A percentile compares a stretch with the other conserved stretches of the same genome.
Evolutionary conservation across 345 rosid genomes (phyloP).

Genomic region (Isatis tinctoria): DNA sequence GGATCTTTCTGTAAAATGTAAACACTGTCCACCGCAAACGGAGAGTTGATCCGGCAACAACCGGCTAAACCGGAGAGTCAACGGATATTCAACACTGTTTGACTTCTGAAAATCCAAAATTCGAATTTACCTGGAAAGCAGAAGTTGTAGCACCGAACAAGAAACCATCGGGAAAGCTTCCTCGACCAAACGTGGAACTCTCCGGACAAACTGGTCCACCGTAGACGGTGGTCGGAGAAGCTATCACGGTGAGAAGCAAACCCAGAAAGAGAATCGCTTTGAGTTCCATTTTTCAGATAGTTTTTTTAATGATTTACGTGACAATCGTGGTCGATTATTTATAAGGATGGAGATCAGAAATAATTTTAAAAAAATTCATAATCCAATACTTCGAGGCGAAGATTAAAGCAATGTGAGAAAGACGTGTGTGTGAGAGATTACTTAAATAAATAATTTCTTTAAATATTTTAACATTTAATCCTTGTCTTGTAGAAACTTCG

Average conservation of each 20-base stretch:
- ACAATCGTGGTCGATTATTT: slow-evolving; percentile 14
- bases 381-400: slow-evolving; percentile 33
- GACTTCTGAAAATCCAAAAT: background rate
- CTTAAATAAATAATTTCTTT: background rate
- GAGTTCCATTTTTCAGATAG: background rate
- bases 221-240: slow-evolving; percentile 16
- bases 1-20: background rate
- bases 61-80: slow-evolving; percentile 1
- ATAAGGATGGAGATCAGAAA: slow-evolving; percentile 2
- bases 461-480: background rate
- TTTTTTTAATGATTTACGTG: background rate
- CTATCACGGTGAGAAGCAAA: slow-evolving; percentile 2
- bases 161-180: slow-evolving; percentile 35
- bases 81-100: background rate
- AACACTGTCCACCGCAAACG: background rate
- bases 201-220: slow-evolving; percentile 18
- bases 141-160: slow-evolving; percentile 36
- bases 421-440: slow-evolving; percentile 22
- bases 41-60: background rate
- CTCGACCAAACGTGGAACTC: slow-evolving; percentile 28
- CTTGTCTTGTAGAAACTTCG: slow-evolving; percentile 8
- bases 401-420: slow-evolving; percentile 25
- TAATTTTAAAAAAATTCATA: background rate
- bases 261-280: slow-evolving; percentile 28
- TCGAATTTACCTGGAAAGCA: slow-evolving; percentile 33